phyloP scores from a whole-genome alignment of 352 stramenopile genomes.

The Phytophthora quininea region DNA sequence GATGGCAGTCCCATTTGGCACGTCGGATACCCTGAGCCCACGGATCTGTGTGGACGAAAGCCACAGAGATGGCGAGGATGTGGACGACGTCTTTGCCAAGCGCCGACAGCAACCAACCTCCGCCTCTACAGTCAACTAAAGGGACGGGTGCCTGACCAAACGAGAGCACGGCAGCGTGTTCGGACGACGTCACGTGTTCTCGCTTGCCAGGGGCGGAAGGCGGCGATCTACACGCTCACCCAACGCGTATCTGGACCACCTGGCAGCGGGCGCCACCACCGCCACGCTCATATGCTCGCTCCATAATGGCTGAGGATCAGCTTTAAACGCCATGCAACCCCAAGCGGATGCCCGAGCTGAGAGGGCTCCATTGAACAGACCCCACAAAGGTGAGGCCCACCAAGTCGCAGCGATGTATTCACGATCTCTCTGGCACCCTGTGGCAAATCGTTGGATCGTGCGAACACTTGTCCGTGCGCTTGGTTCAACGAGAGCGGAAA shows the following conservation, averaged over 20 bases:
- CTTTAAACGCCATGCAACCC: slow-evolving; percentile 8
- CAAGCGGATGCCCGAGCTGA: background rate
- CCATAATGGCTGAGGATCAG: slow-evolving; percentile 27
- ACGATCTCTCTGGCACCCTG: slow-evolving; percentile 10
- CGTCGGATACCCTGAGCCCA: slow-evolving; percentile 20
- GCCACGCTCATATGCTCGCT: slow-evolving; percentile 14
- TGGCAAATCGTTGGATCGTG: slow-evolving; percentile 34
- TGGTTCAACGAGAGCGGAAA: background rate
- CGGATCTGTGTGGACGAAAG: slow-evolving; percentile 22
- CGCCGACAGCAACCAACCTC: too few relatives aligned
- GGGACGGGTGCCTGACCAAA: background rate
- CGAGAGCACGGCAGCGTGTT: slow-evolving; percentile 24
- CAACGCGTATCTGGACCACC: slow-evolving; percentile 5
- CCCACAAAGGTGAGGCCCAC: background rate
- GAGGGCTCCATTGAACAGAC: background rate
- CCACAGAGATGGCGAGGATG: slow-evolving; percentile 34
- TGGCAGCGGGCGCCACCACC: slow-evolving; percentile 1
- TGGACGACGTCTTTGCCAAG: slow-evolving; percentile 7
- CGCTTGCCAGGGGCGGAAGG: slow-evolving; percentile 15
- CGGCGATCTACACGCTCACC: slow-evolving; percentile 12
- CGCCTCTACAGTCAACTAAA: background rate
- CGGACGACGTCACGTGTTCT: slow-evolving; percentile 18
- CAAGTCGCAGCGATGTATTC: background rate
- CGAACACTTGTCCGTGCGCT: slow-evolving; percentile 17
- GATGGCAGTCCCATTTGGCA: slow-evolving; percentile 9